Evolutionary conservation across 805 yeast species (phyloP), one percentile per base, ranked within the genome.

Genomic region (Pichia thaimueangensis): DNA sequence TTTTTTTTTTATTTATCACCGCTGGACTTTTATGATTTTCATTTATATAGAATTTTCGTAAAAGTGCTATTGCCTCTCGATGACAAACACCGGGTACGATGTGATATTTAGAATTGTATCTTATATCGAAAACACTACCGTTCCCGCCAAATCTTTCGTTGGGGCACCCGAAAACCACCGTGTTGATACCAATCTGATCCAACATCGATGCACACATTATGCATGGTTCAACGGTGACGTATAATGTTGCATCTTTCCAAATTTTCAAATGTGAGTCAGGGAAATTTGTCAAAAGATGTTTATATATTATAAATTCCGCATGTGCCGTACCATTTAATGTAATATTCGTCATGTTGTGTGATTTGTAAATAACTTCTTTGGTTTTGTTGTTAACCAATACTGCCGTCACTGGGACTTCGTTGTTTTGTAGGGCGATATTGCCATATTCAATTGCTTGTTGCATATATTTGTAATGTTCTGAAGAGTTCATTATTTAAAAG

Each of bases 181-280:
- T 67, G 24, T 76, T 63, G 10, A 93, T 77, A 2, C 83, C 82
- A 35, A 89, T 59, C 53, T 93, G 98, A 45, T 89, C 72, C 31
- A 93, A 63, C 3, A 95, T 88, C 31, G 93, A 79, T 0, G 96
- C 97, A 66, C 98, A 93, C 98, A 93, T 93, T 7, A 93, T 83
- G 58, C 98, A 93, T 0, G 98, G 98, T 62, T 93, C 98, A 0
- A 93, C 97, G 0, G 97, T 88, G 21, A 93, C 98, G 60, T 88
- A 91, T 7, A 93, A 68, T 24, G 77, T 79, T 3, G 85, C 69
- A 21, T 80, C 74, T 30, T 61, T 54, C 53, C 86, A 76, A 9
- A 75, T 58, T 1, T 57, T 48, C 20, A 54, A 49, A 11, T 50
- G 60, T 1, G 37, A 33, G 0, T 50, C 47, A 5, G 66, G 57